phyloP scores from a whole-genome alignment of 1,139 yeast genomes.

The Geotrichum bryndzae region DNA sequence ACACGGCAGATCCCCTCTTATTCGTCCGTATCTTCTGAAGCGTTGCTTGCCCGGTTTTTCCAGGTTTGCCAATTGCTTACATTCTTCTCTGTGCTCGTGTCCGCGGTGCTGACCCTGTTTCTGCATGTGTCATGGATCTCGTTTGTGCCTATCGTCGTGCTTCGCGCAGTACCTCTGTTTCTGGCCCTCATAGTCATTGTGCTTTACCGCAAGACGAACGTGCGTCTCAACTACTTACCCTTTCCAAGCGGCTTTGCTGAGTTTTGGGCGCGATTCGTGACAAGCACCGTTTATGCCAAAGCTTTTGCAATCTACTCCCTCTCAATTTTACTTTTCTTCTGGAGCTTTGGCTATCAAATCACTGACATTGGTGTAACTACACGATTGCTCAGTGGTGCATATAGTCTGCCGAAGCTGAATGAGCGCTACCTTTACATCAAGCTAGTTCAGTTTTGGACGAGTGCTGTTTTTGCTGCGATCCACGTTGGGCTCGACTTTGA shows the following conservation, averaged over 20 bases:
- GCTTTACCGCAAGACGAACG: constrained; percentile 27
- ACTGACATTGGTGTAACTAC: constrained; percentile 23
- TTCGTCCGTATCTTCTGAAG: constrained; percentile 19
- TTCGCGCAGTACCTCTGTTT: constrained; percentile 24
- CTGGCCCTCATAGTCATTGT: constrained; percentile 26
- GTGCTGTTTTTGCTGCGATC: constrained; percentile 47
- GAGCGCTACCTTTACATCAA: constrained; percentile 56
- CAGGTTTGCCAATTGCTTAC: constrained; percentile 26
- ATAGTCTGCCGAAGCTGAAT: constrained; percentile 51
- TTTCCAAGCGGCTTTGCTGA: constrained; percentile 23
- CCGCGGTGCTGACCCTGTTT: constrained; percentile 19
- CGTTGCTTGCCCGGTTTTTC: constrained; percentile 31
- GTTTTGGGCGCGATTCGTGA: constrained; percentile 43
- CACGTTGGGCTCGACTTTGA: constrained; percentile 58
- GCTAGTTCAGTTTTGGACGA: constrained; percentile 39
- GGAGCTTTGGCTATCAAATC: constrained; percentile 34
- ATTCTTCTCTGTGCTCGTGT: constrained; percentile 21
- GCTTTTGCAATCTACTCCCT: constrained; percentile 38
- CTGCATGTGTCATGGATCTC: constrained; percentile 19
- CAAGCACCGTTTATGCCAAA: constrained; percentile 37
- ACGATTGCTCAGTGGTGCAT: constrained; percentile 30
- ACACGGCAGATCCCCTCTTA: constrained; percentile 14
- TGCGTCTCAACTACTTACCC: constrained; percentile 11
- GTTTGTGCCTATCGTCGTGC: constrained; percentile 26
- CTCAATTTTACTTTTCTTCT: constrained; percentile 39